Base-by-base conservation (phyloP, 768 basidiomycete genomes). In the Lactarius indigo region DNA sequence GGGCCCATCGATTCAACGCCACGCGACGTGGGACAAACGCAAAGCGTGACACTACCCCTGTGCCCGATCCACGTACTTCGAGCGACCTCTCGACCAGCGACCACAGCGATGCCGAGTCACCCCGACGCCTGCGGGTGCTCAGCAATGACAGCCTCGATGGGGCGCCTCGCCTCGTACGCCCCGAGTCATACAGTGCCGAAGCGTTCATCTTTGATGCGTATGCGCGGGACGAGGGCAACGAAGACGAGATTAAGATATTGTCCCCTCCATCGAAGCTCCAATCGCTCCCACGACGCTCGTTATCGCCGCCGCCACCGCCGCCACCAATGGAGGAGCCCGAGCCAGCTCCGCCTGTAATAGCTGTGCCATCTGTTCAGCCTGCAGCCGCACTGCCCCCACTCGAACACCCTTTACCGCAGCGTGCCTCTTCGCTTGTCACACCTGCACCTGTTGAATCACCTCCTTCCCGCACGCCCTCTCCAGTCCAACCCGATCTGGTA, bases 191-290 rank as follows among this genome's bases (percentile, higher is more conserved):
- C 72, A 89, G 87, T 65, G 92, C 93, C 67, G 94, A 95, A 70
- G 77, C 86, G 4, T 84, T 83, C 42, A 95, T 96, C 68, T 93
- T 90, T 73, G 94, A 96, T 71, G 85, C 92, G 13, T 96, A 98
- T 73, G 85, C 79, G 52, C 83, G 81, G 42, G 87, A 87, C 9
- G 84, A 87, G 7, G 84, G 86, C 12, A 76, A 76, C 20, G 76
- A 77, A 28, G 63, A 61, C 12, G 56, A 20, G 18, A 56, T 55
- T 44, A 64, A 44, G 56, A 26, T 56, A 5, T 20, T 28, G 23
- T 65, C 68, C 1, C 61, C 70, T 2, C 65, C 61, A n/a, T 55
- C 56, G 30, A n/a, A 23, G 17, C 17, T 23, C n/a, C 58, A 61
- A 37, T 30, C 64, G 59, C 71, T 37, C 60, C 65, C 35, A 15